Base-by-base conservation (phyloP, 2,329 filamentous ascomycete genomes). In the Arthrobotrys sinensis region DNA sequence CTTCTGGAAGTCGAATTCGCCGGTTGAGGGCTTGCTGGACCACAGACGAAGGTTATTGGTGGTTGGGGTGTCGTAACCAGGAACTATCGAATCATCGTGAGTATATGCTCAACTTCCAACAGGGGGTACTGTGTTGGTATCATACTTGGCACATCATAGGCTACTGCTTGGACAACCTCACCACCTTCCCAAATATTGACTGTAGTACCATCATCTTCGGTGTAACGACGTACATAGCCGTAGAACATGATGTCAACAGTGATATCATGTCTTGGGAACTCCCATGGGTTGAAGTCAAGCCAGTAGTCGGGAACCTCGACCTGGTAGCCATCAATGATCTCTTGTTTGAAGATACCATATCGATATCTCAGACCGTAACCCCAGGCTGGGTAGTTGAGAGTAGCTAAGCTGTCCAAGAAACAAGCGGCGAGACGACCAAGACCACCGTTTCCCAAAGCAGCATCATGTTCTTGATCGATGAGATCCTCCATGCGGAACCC, bases 221-320 rank as follows among this genome's bases (percentile, higher is more conserved):
- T 87, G 85, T 87, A 88, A 85, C 94, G 96, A 83, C 88, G 89
- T 43, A 97, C 94, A 80, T 90, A 86, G 36, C 96, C 96, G 82
- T 95, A 97, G 87, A 99, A 99, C 88, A 98, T 94, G 77, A 99
- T 93, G 85, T 98, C 93, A 24, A 99, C 94, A 1, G 92, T 94
- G 79, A 99, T 92, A 83, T 99, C 96, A 84, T 97, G 93, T 81
- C 96, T 89, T 48, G 94, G 94, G 83, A 98, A 99, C 84, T 99
- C 96, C 96, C 96, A 99, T 0, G 96, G 96, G 85, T 99, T 99
- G 85, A 98, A 97, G 84, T 98, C 96, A 67, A 99, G 90, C 96
- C 96, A 99, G 86, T 99, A 98, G 84, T 99, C 96, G 19, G 96
- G 96, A 76, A 98, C 92, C 84, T 99, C 96, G 80, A 99, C 94